A percentile compares a stretch with the other conserved stretches of the same genome.
phyloP scores from a whole-genome alignment of 2,329 filamentous ascomycete species.

The Pseudomassariella vexata region DNA sequence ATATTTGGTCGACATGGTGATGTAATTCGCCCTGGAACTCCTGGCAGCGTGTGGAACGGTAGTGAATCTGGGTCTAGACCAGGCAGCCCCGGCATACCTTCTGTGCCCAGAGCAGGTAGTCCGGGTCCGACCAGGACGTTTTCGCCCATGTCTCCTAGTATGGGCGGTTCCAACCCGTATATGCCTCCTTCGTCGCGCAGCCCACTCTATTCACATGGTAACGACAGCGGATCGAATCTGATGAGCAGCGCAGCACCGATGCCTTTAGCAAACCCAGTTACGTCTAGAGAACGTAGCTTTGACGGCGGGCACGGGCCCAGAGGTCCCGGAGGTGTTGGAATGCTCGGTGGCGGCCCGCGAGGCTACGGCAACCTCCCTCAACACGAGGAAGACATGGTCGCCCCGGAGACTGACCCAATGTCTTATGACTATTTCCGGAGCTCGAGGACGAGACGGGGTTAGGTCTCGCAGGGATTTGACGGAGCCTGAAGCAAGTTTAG shows the following conservation, averaged over 20 bases:
- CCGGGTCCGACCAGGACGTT: conserved; percentile 17
- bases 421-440: conserved; percentile 53
- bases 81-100: conserved; percentile 38
- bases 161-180: conserved; percentile 20
- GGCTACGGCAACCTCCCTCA: conserved; percentile 57
- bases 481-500: no score
- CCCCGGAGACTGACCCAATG: conserved; percentile 33
- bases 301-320: conserved; percentile 18
- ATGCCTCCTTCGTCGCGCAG: conserved; percentile 29
- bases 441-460: conserved; percentile 6
- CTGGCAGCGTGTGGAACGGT: conserved; percentile 43
- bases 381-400: conserved; percentile 35
- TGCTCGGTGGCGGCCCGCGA: conserved; percentile 50
- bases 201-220: conserved; percentile 44
- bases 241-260: conserved; percentile 48
- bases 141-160: conserved; percentile 15
- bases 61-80: conserved; percentile 41
- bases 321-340: conserved; percentile 30
- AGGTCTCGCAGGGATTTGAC: no score
- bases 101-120: conserved; percentile 19
- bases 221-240: conserved; percentile 48
- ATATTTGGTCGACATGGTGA: conserved; percentile 57
- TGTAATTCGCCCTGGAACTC: conserved; percentile 55
- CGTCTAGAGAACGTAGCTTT: conserved; percentile 25
- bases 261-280: conserved; percentile 34